A percentile compares a stretch with the other conserved stretches of the same genome.
These are phyloP conservation scores for Aquilaria agallochum DNA, from an alignment of 441 rosid genomes.

Conservation along the genomic window DNA sequence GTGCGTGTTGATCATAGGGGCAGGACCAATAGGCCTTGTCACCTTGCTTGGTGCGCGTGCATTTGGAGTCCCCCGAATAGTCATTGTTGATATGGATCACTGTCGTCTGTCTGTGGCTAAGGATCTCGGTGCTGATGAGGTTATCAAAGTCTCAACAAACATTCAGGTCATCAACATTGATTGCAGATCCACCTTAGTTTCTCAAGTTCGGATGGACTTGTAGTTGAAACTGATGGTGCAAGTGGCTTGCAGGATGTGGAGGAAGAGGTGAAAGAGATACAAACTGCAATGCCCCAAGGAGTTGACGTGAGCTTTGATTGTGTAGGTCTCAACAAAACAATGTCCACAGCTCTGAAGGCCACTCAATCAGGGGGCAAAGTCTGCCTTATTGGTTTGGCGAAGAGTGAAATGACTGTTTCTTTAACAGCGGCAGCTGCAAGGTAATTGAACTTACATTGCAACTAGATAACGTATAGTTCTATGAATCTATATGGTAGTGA, in stretches of 20 bases:
- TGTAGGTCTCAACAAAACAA: slow-evolving; percentile 32
- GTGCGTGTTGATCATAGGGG: slow-evolving; percentile 35
- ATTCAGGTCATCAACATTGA: slow-evolving; percentile 19
- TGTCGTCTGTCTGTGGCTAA: slow-evolving; percentile 29
- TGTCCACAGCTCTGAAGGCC: slow-evolving; percentile 33
- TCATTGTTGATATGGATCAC: slow-evolving; percentile 30
- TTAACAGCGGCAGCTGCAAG: slow-evolving; percentile 35
- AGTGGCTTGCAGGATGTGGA: slow-evolving; percentile 19
- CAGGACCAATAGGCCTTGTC: slow-evolving; percentile 42
- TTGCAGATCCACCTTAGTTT: neutral
- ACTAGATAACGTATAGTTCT: neutral
- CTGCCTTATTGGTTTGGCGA: slow-evolving; percentile 41
- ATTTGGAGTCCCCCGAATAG: slow-evolving; percentile 34
- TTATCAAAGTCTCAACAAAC: slow-evolving; percentile 28
- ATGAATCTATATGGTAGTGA: neutral
- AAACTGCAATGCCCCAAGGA: slow-evolving; percentile 24
- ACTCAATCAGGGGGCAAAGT: slow-evolving; percentile 36
- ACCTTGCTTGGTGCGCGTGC: slow-evolving; percentile 35
- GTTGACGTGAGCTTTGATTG: slow-evolving; percentile 41
- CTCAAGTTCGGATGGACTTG: neutral
- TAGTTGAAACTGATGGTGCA: neutral
- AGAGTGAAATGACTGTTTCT: slow-evolving; percentile 26
- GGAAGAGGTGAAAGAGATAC: slow-evolving; percentile 25
- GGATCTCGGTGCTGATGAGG: slow-evolving; percentile 33
- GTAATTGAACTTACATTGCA: slow-evolving; percentile 10